These are phyloP conservation scores for Mycena alexandri DNA, from an alignment of 768 basidiomycete species.

Conservation along the genomic window DNA sequence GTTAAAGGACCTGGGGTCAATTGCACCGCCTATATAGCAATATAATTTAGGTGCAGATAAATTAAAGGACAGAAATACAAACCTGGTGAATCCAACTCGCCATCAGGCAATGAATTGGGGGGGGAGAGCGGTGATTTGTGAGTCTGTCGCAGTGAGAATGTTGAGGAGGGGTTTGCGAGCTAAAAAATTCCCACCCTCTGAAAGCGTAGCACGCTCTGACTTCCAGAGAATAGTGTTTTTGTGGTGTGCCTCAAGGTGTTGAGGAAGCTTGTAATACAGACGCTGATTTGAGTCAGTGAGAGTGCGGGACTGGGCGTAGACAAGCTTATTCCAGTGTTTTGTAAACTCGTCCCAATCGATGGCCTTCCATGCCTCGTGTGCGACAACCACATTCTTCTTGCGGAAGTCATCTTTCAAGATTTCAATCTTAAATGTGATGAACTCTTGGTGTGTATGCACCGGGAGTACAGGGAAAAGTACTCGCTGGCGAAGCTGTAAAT, in stretches of 20 bases:
- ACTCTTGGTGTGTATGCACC: neutral
- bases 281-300: conserved; percentile 1
- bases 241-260: neutral
- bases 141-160: too few relatives aligned
- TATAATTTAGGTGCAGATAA: too few relatives aligned
- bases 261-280: neutral
- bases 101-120: too few relatives aligned
- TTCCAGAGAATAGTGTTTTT: neutral
- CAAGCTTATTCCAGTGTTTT: neutral
- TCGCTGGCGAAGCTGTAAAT: neutral
- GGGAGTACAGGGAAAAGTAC: neutral
- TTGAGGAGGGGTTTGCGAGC: too few relatives aligned
- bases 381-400: neutral
- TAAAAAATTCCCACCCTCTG: too few relatives aligned
- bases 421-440: too few relatives aligned
- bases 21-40: too few relatives aligned
- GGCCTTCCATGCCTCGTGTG: too few relatives aligned
- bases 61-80: too few relatives aligned
- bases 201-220: neutral
- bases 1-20: too few relatives aligned
- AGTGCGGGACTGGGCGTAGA: neutral
- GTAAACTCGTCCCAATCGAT: conserved; percentile 4
- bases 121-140: too few relatives aligned
- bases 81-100: too few relatives aligned
- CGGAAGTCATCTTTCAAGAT: neutral